Conservation (phyloP, 2,329 filamentous ascomycete species). For the Ceratocystis alfenasii region DNA sequence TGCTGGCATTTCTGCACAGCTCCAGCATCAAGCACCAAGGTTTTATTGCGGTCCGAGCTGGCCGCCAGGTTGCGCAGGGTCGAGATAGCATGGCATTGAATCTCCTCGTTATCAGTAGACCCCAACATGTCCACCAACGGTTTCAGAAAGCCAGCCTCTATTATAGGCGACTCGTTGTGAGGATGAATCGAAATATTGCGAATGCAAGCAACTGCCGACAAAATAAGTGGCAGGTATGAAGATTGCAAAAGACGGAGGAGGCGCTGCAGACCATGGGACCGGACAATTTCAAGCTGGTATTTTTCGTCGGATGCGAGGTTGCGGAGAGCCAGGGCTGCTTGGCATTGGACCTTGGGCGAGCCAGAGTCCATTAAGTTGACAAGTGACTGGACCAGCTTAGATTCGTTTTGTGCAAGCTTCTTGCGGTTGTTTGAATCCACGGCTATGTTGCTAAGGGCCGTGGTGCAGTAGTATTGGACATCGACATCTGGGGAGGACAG, state of each 20-base stretch:
- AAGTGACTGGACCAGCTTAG: constrained; percentile 81
- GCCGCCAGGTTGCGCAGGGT: constrained; percentile 90
- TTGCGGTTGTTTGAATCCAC: constrained; percentile 86
- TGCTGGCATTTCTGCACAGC: constrained; percentile 99
- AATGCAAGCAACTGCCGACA: constrained; percentile 95
- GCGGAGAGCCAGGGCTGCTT: constrained; percentile 83
- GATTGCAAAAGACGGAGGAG: constrained; percentile 85
- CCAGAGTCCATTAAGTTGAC: constrained; percentile 96
- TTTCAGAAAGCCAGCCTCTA: constrained; percentile 90
- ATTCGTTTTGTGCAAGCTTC: constrained; percentile 80
- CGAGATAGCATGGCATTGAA: constrained; percentile 96
- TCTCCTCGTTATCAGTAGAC: constrained; percentile 95
- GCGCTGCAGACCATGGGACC: constrained; percentile 71
- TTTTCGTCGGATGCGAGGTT: constrained; percentile 97
- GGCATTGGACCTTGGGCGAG: constrained; percentile 94
- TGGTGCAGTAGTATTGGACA: constrained; percentile 99
- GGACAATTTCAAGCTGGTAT: constrained; percentile 95
- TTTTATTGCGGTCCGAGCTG: constrained; percentile 95
- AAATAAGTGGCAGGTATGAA: constrained; percentile 86
- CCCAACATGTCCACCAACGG: constrained; percentile 87
- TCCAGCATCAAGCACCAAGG: constrained; percentile 88
- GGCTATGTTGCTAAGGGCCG: constrained; percentile 94
- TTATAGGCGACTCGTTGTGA: constrained; percentile 94
- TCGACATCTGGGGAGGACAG: constrained; percentile 89
- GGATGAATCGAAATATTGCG: constrained; percentile 98